Evolutionary conservation across 805 yeast genomes (phyloP).

Genomic region (Hanseniaspora singularis): DNA sequence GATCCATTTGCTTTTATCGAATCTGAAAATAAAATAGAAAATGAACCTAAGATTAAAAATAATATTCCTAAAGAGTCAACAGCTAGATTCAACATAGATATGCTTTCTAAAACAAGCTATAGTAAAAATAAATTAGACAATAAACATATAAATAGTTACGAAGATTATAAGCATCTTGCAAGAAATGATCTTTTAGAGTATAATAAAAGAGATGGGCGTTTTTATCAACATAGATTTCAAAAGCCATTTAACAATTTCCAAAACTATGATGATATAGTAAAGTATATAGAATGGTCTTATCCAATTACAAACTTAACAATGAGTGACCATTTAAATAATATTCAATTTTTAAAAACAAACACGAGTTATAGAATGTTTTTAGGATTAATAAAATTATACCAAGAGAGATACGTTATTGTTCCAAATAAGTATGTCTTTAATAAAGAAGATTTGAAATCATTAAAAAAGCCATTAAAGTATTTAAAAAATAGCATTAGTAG

Average conservation of each 20-base stretch:
- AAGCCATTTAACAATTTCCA: conserved; percentile 4
- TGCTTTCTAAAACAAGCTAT: too few relatives aligned
- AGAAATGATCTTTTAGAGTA: neutral
- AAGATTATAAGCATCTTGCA: neutral
- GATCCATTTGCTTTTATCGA: too few relatives aligned
- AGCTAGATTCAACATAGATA: too few relatives aligned
- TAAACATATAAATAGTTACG: too few relatives aligned
- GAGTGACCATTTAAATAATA: neutral
- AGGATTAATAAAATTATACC: neutral
- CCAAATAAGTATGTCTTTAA: neutral
- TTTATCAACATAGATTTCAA: neutral
- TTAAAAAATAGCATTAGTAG: neutral
- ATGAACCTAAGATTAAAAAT: too few relatives aligned
- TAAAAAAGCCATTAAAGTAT: conserved; percentile 1
- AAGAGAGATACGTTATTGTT: neutral
- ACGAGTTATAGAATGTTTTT: conserved; percentile 1
- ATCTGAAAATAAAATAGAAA: too few relatives aligned
- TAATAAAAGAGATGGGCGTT: neutral
- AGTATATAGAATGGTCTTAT: conserved; percentile 13
- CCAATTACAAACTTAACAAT: conserved; percentile 1
- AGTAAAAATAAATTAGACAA: too few relatives aligned
- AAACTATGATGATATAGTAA: neutral
- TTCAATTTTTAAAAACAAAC: neutral
- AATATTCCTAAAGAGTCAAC: too few relatives aligned
- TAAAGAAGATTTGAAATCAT: neutral